Base-by-base conservation (phyloP, 805 yeast genomes). In the Metschnikowia colocasiae region DNA sequence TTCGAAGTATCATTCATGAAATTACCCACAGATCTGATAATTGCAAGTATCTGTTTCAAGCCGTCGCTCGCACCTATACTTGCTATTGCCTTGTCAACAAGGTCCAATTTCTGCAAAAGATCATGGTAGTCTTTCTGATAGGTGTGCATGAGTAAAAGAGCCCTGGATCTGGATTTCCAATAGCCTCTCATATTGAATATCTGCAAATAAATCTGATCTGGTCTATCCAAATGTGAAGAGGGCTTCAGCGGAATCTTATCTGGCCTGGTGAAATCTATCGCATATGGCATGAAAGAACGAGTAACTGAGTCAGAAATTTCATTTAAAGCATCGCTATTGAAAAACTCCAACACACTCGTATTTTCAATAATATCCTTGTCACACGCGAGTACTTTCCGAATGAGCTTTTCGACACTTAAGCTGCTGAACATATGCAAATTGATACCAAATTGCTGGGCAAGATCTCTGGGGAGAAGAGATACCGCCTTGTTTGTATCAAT, bases 1-100 rank as follows among this genome's bases (percentile, higher is more conserved):
- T 90, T 91, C 2, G 88, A 75, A n/a, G 81, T 73, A 59, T 90
- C 96, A 63, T 95, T 94, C 99, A 94, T 94, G 63, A 83, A 92
- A 64, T 94, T 94, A 49, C 99, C 99, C 43, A 94, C 94, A 3
- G 91, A 83, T 53, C 91, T 72, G 51, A 94, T 92, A 40, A 94
- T 81, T 47, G 87, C 90, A 59, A 95, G 78, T 13, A 94, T 82
- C 46, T 80, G 78, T 51, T 82, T 79, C 59, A 95, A 74, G 43
- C 81, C 80, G 15, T 77, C 78, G 1, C 96, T 87, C 22, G 76
- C 72, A 51, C 79, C 78, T 32, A 92, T 74, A 36, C 82, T 74
- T 34, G 77, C 78, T 35, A 83, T 81, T 0, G 97, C 97, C 19
- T 73, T 75, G 57, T 91, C 97, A 29, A 94, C 68, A 39, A 75